Evolutionary conservation across 2,329 filamentous ascomycete species (phyloP), one percentile per base, ranked within the genome.

Genomic region (Pestalotiopsis sp.): DNA sequence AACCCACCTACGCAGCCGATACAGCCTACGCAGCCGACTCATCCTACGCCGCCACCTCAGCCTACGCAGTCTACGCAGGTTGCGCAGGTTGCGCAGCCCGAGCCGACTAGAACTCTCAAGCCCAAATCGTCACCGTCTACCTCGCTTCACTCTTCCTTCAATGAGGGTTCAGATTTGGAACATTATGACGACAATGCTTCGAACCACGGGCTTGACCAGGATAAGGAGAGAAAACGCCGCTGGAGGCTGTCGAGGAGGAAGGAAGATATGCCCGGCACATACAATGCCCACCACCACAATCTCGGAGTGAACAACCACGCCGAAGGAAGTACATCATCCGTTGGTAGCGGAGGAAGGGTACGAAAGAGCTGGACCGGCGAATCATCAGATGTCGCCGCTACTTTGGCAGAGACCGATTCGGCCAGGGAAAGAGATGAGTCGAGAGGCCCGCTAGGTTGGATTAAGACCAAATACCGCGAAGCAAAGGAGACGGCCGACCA

Each of bases 151-250:
- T 95, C 93, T 36, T 90, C 87, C 0, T 89, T 90, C 71, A 96
- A 95, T 27, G 94, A 97, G 72, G 89, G 91, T 25, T 97, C 94
- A 0, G 94, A 97, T 76, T 77, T 90, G 38, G 94, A 97, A 71
- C 90, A 92, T 70, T 79, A 86, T 11, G 93, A 94, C 36, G 92
- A 94, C 39, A 59, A 57, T 11, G 62, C 65, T 13, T 70, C 73
- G 13, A 71, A 72, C 27, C 41, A 69, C 4, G 85, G 85, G 27
- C 14, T 36, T 3, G 78, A 80, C 58, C 83, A 88, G 14, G 90
- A 92, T 66, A 90, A 87, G 73, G 90, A 92, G 66, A 92, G 90
- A 79, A 92, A 91, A 75, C 89, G 87, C 68, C 89, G 92, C 36
- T 88, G 88, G 83, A 93, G 94, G 83, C 85, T 94, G 65, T 92